Evolutionary conservation across 345 rosid species (phyloP), one percentile per base, ranked within the genome.

Genomic region (Leavenworthia alabamica): DNA sequence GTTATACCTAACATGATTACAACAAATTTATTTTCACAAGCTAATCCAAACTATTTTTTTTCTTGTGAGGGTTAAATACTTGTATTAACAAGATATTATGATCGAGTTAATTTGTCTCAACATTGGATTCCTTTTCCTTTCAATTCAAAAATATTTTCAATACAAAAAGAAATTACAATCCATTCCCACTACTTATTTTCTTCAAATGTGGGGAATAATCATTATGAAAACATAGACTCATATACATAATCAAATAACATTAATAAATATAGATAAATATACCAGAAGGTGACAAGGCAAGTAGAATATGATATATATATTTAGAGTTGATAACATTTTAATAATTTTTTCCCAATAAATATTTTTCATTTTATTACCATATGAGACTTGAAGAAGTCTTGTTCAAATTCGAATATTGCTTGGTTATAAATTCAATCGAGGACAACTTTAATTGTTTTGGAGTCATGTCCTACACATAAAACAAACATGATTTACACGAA

Each of bases 111-210:
- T 10, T 37, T 49, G 28, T 29, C 9, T 40, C 27, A 20, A 42
- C 72, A 23, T 58, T 58, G 60, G 60, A 68, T 59, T 50, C 60
- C 12, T 32, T 42, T 57, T 31, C 23, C 27, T 16, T 33, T 32
- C 16, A 3, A 15, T 50, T 52, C 60, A 41, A 40, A 8, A 28
- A 0, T 4, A n/a, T 47, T 11, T 15, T 12, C 58, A 67, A 10
- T 7, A 39, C 35, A 48, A 47, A 67, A 67, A 45, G 62, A 57
- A 56, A 37, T 31, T 39, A 22, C 2, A 48, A 5, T 48, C n/a
- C 15, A 60, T 58, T 28, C 13, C 13, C 57, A 66, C 50, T 47
- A 20, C 49, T 46, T 28, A 57, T 23, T 47, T 37, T 37, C 50
- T 67, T 39, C 37, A 26, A 47, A 26, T 15, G 17, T 37, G 42